Conservation (phyloP, 1,139 yeast species). For the Hanseniaspora uvarum region DNA sequence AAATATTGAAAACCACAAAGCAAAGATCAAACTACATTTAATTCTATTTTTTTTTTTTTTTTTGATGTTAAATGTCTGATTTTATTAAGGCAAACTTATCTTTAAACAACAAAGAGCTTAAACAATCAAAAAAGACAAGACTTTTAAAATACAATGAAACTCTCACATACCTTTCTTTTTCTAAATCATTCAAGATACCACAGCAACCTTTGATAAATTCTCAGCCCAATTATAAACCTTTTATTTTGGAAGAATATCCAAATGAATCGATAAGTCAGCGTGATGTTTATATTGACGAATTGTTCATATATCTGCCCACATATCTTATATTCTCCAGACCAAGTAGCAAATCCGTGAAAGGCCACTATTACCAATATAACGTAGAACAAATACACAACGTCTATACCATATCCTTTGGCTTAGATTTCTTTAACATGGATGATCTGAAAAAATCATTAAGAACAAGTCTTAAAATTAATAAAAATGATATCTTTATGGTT, state of each 20-base stretch:
- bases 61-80: background rate
- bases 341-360: background rate
- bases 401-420: background rate
- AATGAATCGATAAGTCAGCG: background rate
- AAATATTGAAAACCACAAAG: too few species aligned
- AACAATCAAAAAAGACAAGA: background rate
- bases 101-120: background rate
- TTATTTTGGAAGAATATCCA: background rate
- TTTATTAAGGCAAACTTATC: background rate
- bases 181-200: background rate
- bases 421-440: conserved; percentile 9
- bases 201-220: background rate
- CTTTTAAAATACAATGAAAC: background rate
- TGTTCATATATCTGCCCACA: background rate
- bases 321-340: background rate
- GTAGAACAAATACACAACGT: background rate
- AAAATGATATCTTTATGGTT: background rate
- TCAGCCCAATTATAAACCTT: background rate
- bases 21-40: too few species aligned
- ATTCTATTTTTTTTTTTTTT: too few species aligned
- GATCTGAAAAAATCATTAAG: background rate
- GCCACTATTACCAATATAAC: background rate
- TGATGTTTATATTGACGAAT: background rate
- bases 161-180: background rate
- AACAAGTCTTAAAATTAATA: background rate